Conservation (phyloP, 306 rosid genomes). For the Cucumis hystrix region DNA sequence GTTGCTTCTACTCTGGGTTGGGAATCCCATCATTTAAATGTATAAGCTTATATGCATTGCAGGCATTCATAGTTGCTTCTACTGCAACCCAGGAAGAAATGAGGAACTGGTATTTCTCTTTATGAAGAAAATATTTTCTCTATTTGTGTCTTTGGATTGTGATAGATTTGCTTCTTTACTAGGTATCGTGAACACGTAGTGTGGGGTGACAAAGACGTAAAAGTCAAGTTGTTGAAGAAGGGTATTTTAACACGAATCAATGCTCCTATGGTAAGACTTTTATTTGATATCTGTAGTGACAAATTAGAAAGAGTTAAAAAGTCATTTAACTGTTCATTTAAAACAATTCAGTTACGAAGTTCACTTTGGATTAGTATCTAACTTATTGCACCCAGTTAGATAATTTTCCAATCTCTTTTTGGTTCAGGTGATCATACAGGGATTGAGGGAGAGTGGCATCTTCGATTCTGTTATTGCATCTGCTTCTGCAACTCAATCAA, state of each 20-base stretch:
- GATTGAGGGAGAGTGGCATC: slow-evolving; percentile 76
- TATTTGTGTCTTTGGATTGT: background rate
- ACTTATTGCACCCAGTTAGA: background rate
- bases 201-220: slow-evolving; percentile 87
- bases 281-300: slow-evolving; percentile 1
- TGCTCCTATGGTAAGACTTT: slow-evolving; percentile 63
- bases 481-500: slow-evolving; percentile 51
- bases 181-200: slow-evolving; percentile 89
- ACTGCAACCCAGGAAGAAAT: slow-evolving; percentile 83
- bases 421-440: slow-evolving; percentile 69
- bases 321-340: background rate
- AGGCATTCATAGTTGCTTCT: slow-evolving; percentile 97
- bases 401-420: background rate
- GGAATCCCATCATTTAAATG: background rate
- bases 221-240: slow-evolving; percentile 69
- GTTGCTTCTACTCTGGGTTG: too few species aligned
- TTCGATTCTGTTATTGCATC: slow-evolving; percentile 79
- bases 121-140: background rate
- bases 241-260: slow-evolving; percentile 84
- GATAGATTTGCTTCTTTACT: slow-evolving; percentile 10
- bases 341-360: background rate
- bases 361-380: background rate
- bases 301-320: background rate
- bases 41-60: slow-evolving; percentile 25
- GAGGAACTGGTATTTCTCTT: slow-evolving; percentile 53